Conservation (phyloP, 495 filamentous ascomycete species). For the Lasiosphaeria hispida region DNA sequence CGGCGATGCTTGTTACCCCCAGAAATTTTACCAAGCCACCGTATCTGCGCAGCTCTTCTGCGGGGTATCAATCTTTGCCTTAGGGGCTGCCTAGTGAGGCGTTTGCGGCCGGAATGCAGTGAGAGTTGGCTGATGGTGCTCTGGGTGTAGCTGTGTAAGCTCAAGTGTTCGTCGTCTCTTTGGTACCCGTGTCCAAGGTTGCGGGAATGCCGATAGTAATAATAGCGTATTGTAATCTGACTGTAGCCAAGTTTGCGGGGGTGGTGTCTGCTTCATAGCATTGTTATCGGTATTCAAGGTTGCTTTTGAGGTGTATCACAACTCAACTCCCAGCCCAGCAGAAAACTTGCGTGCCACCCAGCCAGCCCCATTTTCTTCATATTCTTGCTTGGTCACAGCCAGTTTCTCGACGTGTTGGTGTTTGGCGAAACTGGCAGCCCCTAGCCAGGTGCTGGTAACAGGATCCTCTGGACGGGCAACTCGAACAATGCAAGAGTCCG, state of each 20-base stretch:
- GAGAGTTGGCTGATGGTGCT: no score
- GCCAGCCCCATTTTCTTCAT: slow-evolving; percentile 77
- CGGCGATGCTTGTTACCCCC: slow-evolving; percentile 47
- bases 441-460: slow-evolving; percentile 78
- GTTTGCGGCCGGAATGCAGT: no score
- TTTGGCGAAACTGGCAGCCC: slow-evolving; percentile 71
- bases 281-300: no score
- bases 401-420: slow-evolving; percentile 62
- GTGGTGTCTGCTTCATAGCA: no score
- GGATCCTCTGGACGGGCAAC: slow-evolving; percentile 71
- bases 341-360: slow-evolving; percentile 77
- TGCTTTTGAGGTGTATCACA: no score
- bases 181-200: no score
- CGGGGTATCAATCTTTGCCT: background rate
- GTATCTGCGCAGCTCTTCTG: slow-evolving; percentile 1
- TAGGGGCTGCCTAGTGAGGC: background rate
- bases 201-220: no score
- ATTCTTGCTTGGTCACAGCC: slow-evolving; percentile 80
- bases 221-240: no score
- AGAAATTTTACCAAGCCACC: slow-evolving; percentile 50
- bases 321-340: slow-evolving; percentile 28
- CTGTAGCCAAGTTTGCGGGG: no score
- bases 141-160: no score
- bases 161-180: no score
- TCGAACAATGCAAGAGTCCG: slow-evolving; percentile 72